Percentiles rank a stretch among this genome's conserved stretches.
phyloP scores from a whole-genome alignment of 2,329 filamentous ascomycete species.

The Bertia moriformis region DNA sequence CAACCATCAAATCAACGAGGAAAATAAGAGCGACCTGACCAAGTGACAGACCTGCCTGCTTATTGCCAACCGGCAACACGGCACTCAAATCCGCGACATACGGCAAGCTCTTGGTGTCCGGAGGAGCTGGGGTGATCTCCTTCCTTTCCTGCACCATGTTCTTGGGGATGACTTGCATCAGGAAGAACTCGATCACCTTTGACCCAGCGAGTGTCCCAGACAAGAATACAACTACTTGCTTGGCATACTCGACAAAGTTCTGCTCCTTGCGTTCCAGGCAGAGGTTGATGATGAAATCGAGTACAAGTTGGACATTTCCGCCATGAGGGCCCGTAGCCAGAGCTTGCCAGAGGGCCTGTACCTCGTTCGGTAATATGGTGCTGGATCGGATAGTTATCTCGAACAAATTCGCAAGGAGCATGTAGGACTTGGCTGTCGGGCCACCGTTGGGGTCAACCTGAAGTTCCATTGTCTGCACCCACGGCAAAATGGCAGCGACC shows the following conservation, averaged over 20 bases:
- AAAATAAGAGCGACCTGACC: slow-evolving; percentile 87
- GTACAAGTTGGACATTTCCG: slow-evolving; percentile 82
- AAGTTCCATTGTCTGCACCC: slow-evolving; percentile 88
- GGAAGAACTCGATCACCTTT: slow-evolving; percentile 84
- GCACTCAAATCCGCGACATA: slow-evolving; percentile 78
- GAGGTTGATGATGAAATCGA: slow-evolving; percentile 90
- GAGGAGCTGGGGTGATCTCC: slow-evolving; percentile 51
- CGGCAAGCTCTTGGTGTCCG: slow-evolving; percentile 62
- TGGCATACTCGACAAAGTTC: slow-evolving; percentile 94
- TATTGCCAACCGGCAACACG: slow-evolving; percentile 73
- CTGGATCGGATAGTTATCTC: slow-evolving; percentile 93
- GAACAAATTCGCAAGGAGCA: slow-evolving; percentile 83
- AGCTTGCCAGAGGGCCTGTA: slow-evolving; percentile 94
- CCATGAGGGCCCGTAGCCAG: slow-evolving; percentile 82
- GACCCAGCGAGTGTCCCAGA: slow-evolving; percentile 70
- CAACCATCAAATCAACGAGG: slow-evolving; percentile 89
- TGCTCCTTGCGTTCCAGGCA: slow-evolving; percentile 90
- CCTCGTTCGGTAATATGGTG: slow-evolving; percentile 80
- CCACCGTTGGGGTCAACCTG: slow-evolving; percentile 84
- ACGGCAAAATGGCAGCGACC: slow-evolving; percentile 84
- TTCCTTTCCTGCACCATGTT: slow-evolving; percentile 91
- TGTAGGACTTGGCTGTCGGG: slow-evolving; percentile 81
- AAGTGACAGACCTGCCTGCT: slow-evolving; percentile 78
- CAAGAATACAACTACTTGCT: slow-evolving; percentile 93
- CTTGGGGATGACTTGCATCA: slow-evolving; percentile 82